A percentile compares a stretch with the other conserved stretches of the same genome.
phyloP scores from a whole-genome alignment of 495 filamentous ascomycete species.

The Pyronema omphalodes region DNA sequence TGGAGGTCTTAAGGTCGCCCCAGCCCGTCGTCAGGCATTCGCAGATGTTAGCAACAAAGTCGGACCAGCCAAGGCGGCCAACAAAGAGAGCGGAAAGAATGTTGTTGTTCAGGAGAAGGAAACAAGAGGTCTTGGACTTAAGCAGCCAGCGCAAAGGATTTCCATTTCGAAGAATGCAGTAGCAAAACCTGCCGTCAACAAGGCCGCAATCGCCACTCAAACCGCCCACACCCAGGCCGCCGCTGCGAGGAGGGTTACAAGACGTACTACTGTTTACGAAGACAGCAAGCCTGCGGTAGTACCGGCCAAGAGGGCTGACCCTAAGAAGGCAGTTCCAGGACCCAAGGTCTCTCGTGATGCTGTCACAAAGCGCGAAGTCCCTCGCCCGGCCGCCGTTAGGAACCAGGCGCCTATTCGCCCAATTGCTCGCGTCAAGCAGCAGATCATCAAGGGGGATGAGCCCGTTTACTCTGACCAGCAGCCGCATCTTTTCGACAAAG shows the following conservation, averaged over 20 bases:
- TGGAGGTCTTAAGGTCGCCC: conserved; percentile 41
- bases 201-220: conserved; percentile 6
- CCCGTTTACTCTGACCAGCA: conserved; percentile 22
- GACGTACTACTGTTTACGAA: conserved; percentile 52
- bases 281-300: conserved; percentile 29
- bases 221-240: conserved; percentile 6
- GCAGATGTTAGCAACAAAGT: conserved; percentile 61
- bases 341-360: conserved; percentile 22
- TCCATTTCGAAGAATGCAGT: background rate
- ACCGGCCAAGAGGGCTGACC: conserved; percentile 10
- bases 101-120: conserved; percentile 22
- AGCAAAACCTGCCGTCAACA: background rate
- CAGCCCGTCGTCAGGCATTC: conserved; percentile 54
- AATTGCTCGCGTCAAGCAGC: conserved; percentile 17
- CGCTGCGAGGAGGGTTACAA: conserved; percentile 30
- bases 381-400: background rate
- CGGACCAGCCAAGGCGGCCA: conserved; percentile 25
- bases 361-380: conserved; percentile 9
- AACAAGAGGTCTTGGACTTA: background rate
- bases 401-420: conserved; percentile 14
- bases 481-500: conserved; percentile 20
- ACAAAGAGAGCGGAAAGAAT: conserved; percentile 33
- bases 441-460: conserved; percentile 13
- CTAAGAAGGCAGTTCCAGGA: conserved; percentile 14
- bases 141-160: conserved; percentile 22